Base-by-base conservation (phyloP, 2,329 filamentous ascomycete genomes). In the Apiospora saccharicola region DNA sequence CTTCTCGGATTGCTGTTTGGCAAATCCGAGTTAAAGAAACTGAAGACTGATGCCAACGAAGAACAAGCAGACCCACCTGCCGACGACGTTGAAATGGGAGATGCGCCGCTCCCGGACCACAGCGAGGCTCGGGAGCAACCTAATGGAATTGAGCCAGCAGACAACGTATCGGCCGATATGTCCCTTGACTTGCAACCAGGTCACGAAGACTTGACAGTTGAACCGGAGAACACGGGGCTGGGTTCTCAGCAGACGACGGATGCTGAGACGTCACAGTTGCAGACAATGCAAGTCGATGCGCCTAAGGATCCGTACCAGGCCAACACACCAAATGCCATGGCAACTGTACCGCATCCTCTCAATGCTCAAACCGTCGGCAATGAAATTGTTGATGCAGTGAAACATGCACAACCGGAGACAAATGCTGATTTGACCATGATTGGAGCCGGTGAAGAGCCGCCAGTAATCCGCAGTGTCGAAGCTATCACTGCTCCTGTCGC, bases 1-100 rank as follows among this genome's bases (percentile, higher is more conserved):
- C 80, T 91, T 0, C 79, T 91, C 1, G 89, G 89, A 0, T 81
- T 91, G 43, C 84, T 91, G 30, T 91, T 91, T 74, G 87, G 85
- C 53, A 90, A 89, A 76, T 86, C 87, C 0, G 89, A 91, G 73
- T 76, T 91, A 53, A 85, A 88, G 73, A 83, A 86, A 73, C 82
- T 91, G 68, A 84, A 88, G 70, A 79, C 83, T 4, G 82, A 87
- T 16, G n/a, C 67, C 67, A 19, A 47, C n/a, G 43, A 22, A 41
- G 57, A 64, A 22, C 34, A n/a, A 41, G 5, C 13, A 10, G 22
- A 64, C 34, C 34, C 72, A 19, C 75, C 70, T 0, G 77, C 78
- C 68, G 73, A 76, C 8, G 82, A 84, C 72, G 74, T 79, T 22
- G 75, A 81, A 4, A 85, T 86, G 80, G 74, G 74, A 13, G 80